Base-by-base conservation (phyloP, 768 basidiomycete species). In the Phaeolepiota aurea region DNA sequence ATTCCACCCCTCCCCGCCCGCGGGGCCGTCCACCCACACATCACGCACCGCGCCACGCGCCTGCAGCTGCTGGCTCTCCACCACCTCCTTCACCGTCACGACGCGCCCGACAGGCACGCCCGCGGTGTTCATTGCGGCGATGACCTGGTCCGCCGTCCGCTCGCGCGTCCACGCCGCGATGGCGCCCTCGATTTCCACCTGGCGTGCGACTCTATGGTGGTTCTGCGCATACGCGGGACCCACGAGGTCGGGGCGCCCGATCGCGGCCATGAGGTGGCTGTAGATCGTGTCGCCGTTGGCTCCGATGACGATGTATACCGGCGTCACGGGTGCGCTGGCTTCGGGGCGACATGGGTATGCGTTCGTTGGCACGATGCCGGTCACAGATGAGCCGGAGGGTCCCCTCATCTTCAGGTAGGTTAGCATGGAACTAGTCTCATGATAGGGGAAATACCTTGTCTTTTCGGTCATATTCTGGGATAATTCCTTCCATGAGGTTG, bases 401-500 rank as follows among this genome's bases (percentile, higher is more conserved):
- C 82, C 76, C 28, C 82, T 77, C 46, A 74, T 69, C 79, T 81
- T 34, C 18, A 20, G 33, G 12, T 7, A 16, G 33, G 28, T 31
- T 9, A 31, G 21, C 20, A 33, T n/a, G n/a, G n/a, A n/a, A n/a
- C n/a, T n/a, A n/a, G n/a, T n/a, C n/a, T n/a, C n/a, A 16, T 31
- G 30, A n/a, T n/a, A 36, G 32, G 42, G 32, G 34, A 16, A n/a
- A 16, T 47, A 78, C 79, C 60, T 78, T 80, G 42, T 73, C 73
- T 54, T 79, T 82, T 40, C 82, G 76, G 53, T 83, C 79, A 42
- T 79, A 83, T 56, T 82, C 82, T 9, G 82, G 82, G 36, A 83
- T 76, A 44, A 85, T 75, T 2, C 82, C 82, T 50, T 84, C 82
- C 82, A 83, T 85, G 36, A 82, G 58, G 50, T 82, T 85, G 3